phyloP scores from a whole-genome alignment of 2,329 filamentous ascomycete species.

The Cyphellophora europaea region DNA sequence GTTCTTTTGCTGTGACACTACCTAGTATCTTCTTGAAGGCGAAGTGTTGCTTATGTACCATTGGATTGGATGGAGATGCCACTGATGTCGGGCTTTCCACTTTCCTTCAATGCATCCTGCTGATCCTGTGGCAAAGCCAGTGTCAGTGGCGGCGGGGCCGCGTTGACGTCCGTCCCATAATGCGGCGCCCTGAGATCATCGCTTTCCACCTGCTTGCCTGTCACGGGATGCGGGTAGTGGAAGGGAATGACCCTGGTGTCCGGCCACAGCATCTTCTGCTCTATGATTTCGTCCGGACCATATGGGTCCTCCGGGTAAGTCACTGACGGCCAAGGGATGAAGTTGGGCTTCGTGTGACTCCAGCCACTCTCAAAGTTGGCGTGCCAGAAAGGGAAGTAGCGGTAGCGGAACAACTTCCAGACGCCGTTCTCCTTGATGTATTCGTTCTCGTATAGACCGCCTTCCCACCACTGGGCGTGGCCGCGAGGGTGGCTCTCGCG shows the following conservation, averaged over 20 bases:
- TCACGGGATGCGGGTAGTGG: constrained; percentile 13
- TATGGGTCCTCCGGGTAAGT: constrained; percentile 41
- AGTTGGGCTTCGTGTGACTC: constrained; percentile 44
- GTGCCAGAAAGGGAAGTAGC: constrained; percentile 52
- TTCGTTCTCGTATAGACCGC: constrained; percentile 50
- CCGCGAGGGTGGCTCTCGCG: constrained; percentile 42
- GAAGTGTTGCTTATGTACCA: no score
- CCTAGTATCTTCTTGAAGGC: no score
- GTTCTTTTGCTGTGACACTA: no score
- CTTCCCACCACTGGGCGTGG: constrained; percentile 49
- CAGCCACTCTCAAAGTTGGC: constrained; percentile 44
- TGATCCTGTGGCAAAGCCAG: constrained; percentile 12
- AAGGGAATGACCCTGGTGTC: constrained; percentile 37
- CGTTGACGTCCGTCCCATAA: constrained; percentile 11
- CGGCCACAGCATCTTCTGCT: constrained; percentile 48
- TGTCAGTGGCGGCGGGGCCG: constrained; percentile 9
- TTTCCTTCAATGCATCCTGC: constrained; percentile 6
- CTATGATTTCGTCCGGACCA: constrained; percentile 44
- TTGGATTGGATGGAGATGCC: no score
- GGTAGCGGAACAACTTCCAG: constrained; percentile 46
- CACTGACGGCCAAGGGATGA: constrained; percentile 41
- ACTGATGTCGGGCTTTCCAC: neutral
- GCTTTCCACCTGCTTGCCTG: constrained; percentile 7
- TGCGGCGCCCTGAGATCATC: constrained; percentile 12
- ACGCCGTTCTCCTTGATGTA: constrained; percentile 47